A percentile compares a stretch with the other conserved stretches of the same genome.
Conservation (phyloP, 768 basidiomycete genomes). For the Inosperma sp. region DNA sequence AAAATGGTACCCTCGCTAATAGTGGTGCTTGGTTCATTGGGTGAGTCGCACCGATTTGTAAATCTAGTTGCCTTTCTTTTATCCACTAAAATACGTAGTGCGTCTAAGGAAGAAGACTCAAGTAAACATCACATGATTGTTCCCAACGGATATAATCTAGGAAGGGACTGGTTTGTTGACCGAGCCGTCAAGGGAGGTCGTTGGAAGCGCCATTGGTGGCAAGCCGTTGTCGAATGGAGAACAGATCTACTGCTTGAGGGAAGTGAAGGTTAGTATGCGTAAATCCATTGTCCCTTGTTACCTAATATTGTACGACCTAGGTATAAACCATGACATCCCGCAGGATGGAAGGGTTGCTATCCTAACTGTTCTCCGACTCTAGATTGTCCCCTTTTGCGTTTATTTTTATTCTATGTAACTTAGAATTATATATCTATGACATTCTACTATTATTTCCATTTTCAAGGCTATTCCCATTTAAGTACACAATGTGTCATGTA, state of each 20-base stretch:
- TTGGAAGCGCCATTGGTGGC: slow-evolving; percentile 69
- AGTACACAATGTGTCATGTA: too few relatives aligned
- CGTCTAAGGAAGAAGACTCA: slow-evolving; percentile 69
- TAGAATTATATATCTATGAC: too few relatives aligned
- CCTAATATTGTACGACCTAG: slow-evolving; percentile 31
- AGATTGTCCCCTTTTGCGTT: background rate
- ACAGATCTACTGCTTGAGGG: slow-evolving; percentile 67
- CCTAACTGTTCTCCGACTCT: slow-evolving; percentile 53
- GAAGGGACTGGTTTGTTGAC: slow-evolving; percentile 73
- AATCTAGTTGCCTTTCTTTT: background rate
- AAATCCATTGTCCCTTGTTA: background rate
- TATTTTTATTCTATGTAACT: too few relatives aligned
- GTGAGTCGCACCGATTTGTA: slow-evolving; percentile 36
- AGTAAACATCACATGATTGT: slow-evolving; percentile 67
- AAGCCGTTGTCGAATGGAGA: slow-evolving; percentile 72
- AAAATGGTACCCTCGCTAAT: slow-evolving; percentile 70
- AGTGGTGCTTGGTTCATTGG: slow-evolving; percentile 84
- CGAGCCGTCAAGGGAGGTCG: slow-evolving; percentile 55
- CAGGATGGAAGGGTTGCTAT: slow-evolving; percentile 82
- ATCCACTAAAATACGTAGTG: slow-evolving; percentile 41
- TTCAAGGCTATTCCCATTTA: too few relatives aligned
- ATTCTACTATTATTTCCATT: too few relatives aligned
- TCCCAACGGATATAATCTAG: slow-evolving; percentile 75
- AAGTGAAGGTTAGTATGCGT: slow-evolving; percentile 46
- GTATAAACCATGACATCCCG: slow-evolving; percentile 75